These are phyloP conservation scores for Botryotinia narcissicola DNA, from an alignment of 2,329 filamentous ascomycete genomes.

Conservation along the genomic window DNA sequence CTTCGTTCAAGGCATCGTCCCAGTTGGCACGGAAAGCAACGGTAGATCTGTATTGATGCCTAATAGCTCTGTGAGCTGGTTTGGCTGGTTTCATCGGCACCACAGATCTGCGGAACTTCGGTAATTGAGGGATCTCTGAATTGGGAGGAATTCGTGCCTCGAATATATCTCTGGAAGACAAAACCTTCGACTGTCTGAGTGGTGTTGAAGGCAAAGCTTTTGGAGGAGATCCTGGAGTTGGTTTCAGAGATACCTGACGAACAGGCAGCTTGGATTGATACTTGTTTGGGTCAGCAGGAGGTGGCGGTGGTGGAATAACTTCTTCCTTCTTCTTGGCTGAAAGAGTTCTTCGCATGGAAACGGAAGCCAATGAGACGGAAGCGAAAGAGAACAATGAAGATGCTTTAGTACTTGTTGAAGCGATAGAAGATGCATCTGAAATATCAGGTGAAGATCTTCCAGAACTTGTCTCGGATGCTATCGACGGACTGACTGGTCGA, in stretches of 20 bases:
- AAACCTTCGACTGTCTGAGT: conserved; percentile 32
- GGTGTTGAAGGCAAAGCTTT: conserved; percentile 6
- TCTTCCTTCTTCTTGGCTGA: conserved; percentile 23
- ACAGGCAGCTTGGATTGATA: conserved; percentile 26
- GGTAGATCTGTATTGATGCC: conserved; percentile 25
- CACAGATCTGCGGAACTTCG: conserved; percentile 17
- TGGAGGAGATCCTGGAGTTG: not conserved
- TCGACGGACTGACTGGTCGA: conserved; percentile 34
- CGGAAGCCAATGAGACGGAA: not conserved
- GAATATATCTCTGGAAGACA: conserved; percentile 32
- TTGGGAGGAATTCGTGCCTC: conserved; percentile 24
- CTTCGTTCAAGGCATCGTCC: conserved; percentile 32
- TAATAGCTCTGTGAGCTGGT: conserved; percentile 21
- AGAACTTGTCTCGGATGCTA: conserved; percentile 35
- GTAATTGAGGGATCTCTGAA: conserved; percentile 18
- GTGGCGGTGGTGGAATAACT: conserved; percentile 11
- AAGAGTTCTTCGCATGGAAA: conserved; percentile 24
- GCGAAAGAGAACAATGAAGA: conserved; percentile 30
- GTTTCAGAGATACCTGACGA: conserved; percentile 19
- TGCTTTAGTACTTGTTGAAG: conserved; percentile 38
- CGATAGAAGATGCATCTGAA: conserved; percentile 36
- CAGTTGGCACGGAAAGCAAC: conserved; percentile 27
- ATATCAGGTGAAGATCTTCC: conserved; percentile 32
- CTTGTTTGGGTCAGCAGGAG: conserved; percentile 25
- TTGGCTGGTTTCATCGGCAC: conserved; percentile 7